Base-by-base conservation (phyloP, 2,329 filamentous ascomycete species). In the Epichloe gansuensis region DNA sequence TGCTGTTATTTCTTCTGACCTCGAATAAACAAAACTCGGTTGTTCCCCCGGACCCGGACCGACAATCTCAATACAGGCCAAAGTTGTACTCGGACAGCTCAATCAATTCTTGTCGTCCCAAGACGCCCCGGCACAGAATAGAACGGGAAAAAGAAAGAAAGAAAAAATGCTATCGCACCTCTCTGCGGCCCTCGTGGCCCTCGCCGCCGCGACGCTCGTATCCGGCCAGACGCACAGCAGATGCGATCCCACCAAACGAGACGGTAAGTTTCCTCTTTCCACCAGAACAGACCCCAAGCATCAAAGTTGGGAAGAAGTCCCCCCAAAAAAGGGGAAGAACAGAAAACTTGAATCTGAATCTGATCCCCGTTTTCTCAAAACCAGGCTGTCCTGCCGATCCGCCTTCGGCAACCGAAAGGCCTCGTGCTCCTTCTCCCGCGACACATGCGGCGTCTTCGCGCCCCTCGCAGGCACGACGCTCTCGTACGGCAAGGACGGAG, bases 381-480 rank as follows among this genome's bases (percentile, higher is more conserved):
- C 13, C n/a, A 65, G 65, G 54, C 41, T 89, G 85, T 63, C 76
- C 81, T 25, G 65, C 84, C 38, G 73, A 88, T 62, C 75, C 83
- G 86, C 85, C 2, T 75, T 89, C 3, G 83, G 86, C 50, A 82
- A 65, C 71, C 72, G 66, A 28, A 57, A 78, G 23, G 80, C 61
- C 72, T 70, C 59, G 46, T 66, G 85, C 63, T 83, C 89, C 68
- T 88, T 91, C 66, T 80, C 77, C 38, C 70, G 78, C 52, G 82
- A 82, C 38, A 62, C 72, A 3, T 84, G 84, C 23, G 72, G 77
- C 28, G 52, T 55, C 28, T 59, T 63, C 45, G 62, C 63, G 15
- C 58, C 57, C 9, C 48, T 64, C 17, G 59, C 54, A 3, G 60
- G 62, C 35, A 62, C 62, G 23, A 44, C 55, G 2, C 52, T 66